Percentiles rank a stretch among this genome's conserved stretches.
These are phyloP conservation scores for Echinochloa phyllopogon DNA, from an alignment of 176 grass and related monocot genomes.

Conservation along the genomic window DNA sequence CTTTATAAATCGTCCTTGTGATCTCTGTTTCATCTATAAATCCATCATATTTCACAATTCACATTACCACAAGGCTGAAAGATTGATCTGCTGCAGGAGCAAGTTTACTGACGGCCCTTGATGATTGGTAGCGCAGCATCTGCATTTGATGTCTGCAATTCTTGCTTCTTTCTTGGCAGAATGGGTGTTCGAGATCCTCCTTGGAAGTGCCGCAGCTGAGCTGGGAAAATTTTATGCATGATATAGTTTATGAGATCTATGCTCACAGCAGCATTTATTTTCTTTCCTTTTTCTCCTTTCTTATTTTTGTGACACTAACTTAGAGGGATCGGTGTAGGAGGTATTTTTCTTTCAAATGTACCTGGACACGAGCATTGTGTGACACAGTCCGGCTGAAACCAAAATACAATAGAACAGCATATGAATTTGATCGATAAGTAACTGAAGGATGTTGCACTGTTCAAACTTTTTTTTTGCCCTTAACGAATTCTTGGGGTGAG, in stretches of 20 bases:
- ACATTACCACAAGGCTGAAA: background rate
- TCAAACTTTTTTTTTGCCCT: background rate
- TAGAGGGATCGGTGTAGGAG: background rate
- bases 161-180: background rate
- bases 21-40: background rate
- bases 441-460: background rate
- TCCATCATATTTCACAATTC: background rate
- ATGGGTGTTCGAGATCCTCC: conserved; percentile 12
- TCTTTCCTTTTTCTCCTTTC: background rate
- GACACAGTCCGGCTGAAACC: background rate
- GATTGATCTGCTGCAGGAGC: conserved; percentile 9
- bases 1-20: background rate
- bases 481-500: background rate
- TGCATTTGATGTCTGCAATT: background rate
- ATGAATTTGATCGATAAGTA: background rate
- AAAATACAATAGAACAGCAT: background rate
- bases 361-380: background rate
- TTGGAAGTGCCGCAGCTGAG: background rate
- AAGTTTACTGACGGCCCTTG: background rate
- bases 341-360: background rate
- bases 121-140: background rate
- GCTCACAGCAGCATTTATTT: background rate
- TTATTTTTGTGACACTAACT: background rate
- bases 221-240: background rate
- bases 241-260: background rate